These are phyloP conservation scores for Solanum chilense DNA, from an alignment of 257 asterid genomes.

Conservation along the genomic window DNA sequence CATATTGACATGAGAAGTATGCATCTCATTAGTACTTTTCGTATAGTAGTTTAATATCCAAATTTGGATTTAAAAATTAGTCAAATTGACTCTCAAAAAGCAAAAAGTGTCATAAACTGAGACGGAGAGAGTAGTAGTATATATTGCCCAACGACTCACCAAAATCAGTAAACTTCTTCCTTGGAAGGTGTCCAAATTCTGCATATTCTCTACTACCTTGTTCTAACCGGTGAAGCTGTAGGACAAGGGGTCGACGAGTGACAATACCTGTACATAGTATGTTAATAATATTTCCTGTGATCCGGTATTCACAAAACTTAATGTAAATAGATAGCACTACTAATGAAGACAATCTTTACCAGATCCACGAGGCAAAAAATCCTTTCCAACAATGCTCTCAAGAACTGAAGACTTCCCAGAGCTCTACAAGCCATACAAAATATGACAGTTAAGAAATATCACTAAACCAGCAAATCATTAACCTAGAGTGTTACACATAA, in stretches of 20 bases:
- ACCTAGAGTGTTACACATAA: neutral
- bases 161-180: slow-evolving; percentile 80
- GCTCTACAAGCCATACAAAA: slow-evolving; percentile 39
- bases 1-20: neutral
- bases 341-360: slow-evolving; percentile 30
- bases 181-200: slow-evolving; percentile 92
- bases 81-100: neutral
- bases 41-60: neutral
- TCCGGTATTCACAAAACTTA: neutral
- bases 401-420: slow-evolving; percentile 98
- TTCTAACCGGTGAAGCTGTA: slow-evolving; percentile 83
- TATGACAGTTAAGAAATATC: neutral
- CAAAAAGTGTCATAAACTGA: neutral
- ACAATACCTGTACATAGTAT: slow-evolving; percentile 61
- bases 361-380: slow-evolving; percentile 98
- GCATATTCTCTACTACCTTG: slow-evolving; percentile 94
- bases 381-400: slow-evolving; percentile 95
- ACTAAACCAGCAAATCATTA: neutral
- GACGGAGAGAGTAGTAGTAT: neutral
- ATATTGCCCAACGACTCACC: slow-evolving; percentile 31
- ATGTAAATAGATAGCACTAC: neutral
- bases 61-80: neutral
- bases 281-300: neutral
- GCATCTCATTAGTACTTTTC: neutral
- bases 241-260: slow-evolving; percentile 94